Percentiles rank a stretch among this genome's conserved stretches.
Conservation (phyloP, 2,329 filamentous ascomycete species). For the Elsinoe fawcettii region DNA sequence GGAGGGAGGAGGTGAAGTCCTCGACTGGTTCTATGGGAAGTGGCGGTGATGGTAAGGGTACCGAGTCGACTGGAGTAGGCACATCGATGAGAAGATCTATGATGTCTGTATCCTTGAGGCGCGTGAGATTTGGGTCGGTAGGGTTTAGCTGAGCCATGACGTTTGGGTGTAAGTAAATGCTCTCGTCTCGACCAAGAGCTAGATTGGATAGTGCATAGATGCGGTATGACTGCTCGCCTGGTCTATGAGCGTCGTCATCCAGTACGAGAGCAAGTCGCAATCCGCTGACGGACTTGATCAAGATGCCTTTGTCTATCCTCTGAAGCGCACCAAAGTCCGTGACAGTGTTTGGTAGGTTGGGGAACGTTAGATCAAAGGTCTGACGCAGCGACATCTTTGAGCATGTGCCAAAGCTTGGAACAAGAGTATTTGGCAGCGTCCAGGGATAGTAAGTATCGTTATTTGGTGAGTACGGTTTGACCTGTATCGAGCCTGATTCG, state of each 20-base stretch:
- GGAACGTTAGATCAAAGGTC: constrained; percentile 64
- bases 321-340: constrained; percentile 41
- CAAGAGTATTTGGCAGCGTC: constrained; percentile 70
- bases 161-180: constrained; percentile 69
- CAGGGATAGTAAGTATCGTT: constrained; percentile 88
- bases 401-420: constrained; percentile 72
- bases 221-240: constrained; percentile 48
- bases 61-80: constrained; percentile 10
- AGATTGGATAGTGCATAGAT: constrained; percentile 76
- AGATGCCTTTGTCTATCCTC: constrained; percentile 51
- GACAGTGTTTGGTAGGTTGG: constrained; percentile 45
- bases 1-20: not conserved
- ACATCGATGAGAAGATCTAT: constrained; percentile 66
- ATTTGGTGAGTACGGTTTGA: constrained; percentile 52
- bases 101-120: constrained; percentile 62
- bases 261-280: constrained; percentile 59
- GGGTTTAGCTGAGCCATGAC: constrained; percentile 61
- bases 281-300: constrained; percentile 54
- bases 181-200: constrained; percentile 78
- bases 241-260: constrained; percentile 44
- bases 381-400: constrained; percentile 61
- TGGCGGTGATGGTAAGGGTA: not conserved
- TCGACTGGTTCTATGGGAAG: not conserved
- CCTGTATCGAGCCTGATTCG: constrained; percentile 48
- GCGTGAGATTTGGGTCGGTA: constrained; percentile 75